phyloP scores from a whole-genome alignment of 2,329 filamentous ascomycete species.

The Ustilaginoidea virens region DNA sequence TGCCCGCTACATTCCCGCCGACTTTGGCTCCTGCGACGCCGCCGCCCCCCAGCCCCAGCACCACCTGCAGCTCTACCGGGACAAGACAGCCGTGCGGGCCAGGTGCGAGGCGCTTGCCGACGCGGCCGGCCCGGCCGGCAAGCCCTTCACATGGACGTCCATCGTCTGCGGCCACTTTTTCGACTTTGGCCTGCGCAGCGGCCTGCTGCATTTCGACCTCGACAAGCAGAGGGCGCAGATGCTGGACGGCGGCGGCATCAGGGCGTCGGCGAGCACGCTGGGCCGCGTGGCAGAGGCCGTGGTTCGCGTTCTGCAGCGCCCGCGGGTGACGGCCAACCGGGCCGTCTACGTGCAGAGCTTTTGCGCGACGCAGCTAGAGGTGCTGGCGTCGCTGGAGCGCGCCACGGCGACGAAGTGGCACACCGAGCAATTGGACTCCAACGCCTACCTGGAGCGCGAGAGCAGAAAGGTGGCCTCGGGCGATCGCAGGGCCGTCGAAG shows the following conservation, averaged over 20 bases:
- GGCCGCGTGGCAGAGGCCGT: slow-evolving; percentile 31
- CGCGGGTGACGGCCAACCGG: slow-evolving; percentile 34
- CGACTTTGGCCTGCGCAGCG: slow-evolving; percentile 31
- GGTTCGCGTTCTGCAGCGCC: slow-evolving; percentile 31
- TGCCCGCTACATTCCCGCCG: slow-evolving; percentile 44
- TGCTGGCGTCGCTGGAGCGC: slow-evolving; percentile 34
- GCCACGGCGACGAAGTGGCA: slow-evolving; percentile 26
- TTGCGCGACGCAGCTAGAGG: slow-evolving; percentile 28
- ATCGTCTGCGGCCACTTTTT: slow-evolving; percentile 28
- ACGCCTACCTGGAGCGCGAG: slow-evolving; percentile 22
- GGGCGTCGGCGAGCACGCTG: slow-evolving; percentile 34
- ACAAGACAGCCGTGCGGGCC: slow-evolving; percentile 17
- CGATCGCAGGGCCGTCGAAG: slow-evolving; percentile 23
- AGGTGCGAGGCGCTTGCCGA: slow-evolving; percentile 15
- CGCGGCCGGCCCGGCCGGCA: slow-evolving; percentile 9
- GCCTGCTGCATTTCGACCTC: slow-evolving; percentile 26
- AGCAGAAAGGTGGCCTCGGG: slow-evolving; percentile 22
- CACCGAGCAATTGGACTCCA: slow-evolving; percentile 17
- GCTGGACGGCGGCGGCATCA: slow-evolving; percentile 33
- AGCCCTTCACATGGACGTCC: slow-evolving; percentile 33
- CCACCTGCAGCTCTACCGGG: slow-evolving; percentile 17
- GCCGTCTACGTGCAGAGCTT: slow-evolving; percentile 30
- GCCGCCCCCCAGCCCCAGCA: slow-evolving; percentile 18
- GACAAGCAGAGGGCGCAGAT: slow-evolving; percentile 26
- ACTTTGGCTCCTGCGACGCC: slow-evolving; percentile 31